Conservation (phyloP, 805 yeast genomes). For the Kodamaea neixiangensis region DNA sequence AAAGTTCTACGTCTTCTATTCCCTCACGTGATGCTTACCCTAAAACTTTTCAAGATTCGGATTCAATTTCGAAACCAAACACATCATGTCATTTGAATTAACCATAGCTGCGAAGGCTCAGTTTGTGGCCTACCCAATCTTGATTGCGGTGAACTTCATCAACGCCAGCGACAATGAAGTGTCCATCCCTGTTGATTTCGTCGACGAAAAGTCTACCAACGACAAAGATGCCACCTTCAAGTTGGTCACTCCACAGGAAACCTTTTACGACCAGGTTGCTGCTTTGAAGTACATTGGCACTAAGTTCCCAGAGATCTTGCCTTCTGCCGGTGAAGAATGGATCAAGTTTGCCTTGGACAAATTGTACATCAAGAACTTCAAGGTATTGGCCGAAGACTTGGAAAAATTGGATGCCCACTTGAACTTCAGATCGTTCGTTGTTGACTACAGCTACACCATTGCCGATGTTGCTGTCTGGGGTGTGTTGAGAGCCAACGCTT, state of each 20-base stretch:
- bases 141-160: conserved; percentile 76
- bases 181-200: conserved; percentile 60
- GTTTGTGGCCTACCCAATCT: conserved; percentile 71
- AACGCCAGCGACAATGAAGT: conserved; percentile 46
- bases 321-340: conserved; percentile 47
- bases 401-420: conserved; percentile 81
- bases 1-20: no score
- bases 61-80: conserved; percentile 8
- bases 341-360: conserved; percentile 64
- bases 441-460: conserved; percentile 64
- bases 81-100: conserved; percentile 45
- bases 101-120: conserved; percentile 86
- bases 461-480: conserved; percentile 95
- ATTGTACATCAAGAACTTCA: conserved; percentile 82
- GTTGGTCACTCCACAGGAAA: conserved; percentile 39
- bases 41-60: neutral
- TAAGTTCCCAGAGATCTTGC: conserved; percentile 21
- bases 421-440: conserved; percentile 78
- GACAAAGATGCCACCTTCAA: conserved; percentile 47
- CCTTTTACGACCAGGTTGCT: conserved; percentile 43
- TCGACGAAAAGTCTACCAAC: conserved; percentile 60
- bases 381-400: conserved; percentile 73
- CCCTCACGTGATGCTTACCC: neutral
- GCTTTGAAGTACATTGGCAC: conserved; percentile 50
- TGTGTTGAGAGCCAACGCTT: conserved; percentile 86